These are phyloP conservation scores for Acanthamoeba divionensis DNA, from an alignment of 208 protist species.

Conservation along the genomic window DNA sequence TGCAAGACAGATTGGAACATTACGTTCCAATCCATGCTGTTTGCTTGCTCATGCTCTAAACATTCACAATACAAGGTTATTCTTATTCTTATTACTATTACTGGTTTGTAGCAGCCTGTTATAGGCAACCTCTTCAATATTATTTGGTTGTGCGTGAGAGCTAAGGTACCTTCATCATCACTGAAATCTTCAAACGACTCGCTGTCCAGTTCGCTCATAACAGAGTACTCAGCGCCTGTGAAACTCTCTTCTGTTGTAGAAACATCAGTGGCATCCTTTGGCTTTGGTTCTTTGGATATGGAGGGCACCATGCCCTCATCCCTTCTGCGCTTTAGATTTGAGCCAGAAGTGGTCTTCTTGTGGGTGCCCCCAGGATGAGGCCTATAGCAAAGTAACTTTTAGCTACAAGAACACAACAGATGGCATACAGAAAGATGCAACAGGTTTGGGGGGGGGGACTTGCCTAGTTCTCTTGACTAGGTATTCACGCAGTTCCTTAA, in stretches of 20 bases:
- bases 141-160: too few relatives aligned
- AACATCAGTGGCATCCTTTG: slow-evolving; percentile 26
- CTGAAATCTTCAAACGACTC: too few relatives aligned
- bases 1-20: slow-evolving; percentile 40
- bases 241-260: slow-evolving; percentile 54
- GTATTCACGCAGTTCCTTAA: slow-evolving; percentile 20
- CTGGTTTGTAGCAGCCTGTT: too few relatives aligned
- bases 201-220: slow-evolving; percentile 54
- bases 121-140: too few relatives aligned
- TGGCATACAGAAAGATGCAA: too few relatives aligned
- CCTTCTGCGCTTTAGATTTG: neutral
- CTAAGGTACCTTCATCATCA: slow-evolving; percentile 30
- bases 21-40: slow-evolving; percentile 48
- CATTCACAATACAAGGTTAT: neutral
- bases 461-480: slow-evolving; percentile 12
- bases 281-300: slow-evolving; percentile 13
- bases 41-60: slow-evolving; percentile 40
- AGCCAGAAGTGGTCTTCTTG: neutral
- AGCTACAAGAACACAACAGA: too few relatives aligned
- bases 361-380: too few relatives aligned
- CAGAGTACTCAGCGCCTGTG: slow-evolving; percentile 49
- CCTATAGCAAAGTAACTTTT: too few relatives aligned
- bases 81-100: too few relatives aligned
- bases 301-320: neutral
- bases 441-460: too few relatives aligned